Evolutionary conservation across 257 asterid species (phyloP).

Genomic region (Capsicum baccatum): DNA sequence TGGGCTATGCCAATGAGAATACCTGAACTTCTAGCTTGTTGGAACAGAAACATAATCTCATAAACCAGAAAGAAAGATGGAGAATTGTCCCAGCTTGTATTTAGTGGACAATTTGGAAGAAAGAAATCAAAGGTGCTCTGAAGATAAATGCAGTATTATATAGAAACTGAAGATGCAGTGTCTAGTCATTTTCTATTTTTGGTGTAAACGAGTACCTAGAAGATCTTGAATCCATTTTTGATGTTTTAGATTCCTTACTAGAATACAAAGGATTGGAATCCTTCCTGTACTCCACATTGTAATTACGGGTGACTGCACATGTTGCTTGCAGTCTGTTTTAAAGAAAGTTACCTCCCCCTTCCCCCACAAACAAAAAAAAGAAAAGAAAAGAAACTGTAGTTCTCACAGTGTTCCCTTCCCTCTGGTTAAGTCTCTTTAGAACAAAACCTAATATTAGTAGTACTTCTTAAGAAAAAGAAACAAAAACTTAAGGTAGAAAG

Average conservation of each 20-base stretch:
- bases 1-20: conserved; percentile 2
- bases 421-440: neutral
- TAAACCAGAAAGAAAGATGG: neutral
- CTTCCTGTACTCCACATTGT: neutral
- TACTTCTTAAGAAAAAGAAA: neutral
- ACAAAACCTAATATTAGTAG: neutral
- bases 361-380: neutral
- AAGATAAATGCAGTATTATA: neutral
- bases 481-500: neutral
- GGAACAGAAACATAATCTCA: neutral
- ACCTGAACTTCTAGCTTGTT: neutral
- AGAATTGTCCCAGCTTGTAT: neutral
- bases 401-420: neutral
- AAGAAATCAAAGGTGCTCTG: neutral
- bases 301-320: neutral
- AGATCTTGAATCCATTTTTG: conserved; percentile 15
- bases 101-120: neutral
- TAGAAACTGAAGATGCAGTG: neutral
- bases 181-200: neutral
- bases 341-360: neutral
- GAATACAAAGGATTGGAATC: neutral
- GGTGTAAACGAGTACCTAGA: neutral
- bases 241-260: neutral
- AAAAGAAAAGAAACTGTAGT: neutral
- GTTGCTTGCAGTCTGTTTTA: neutral